Evolutionary conservation across 164 flowering plant genomes (phyloP).

Genomic region (Aristolochia fimbriata): DNA sequence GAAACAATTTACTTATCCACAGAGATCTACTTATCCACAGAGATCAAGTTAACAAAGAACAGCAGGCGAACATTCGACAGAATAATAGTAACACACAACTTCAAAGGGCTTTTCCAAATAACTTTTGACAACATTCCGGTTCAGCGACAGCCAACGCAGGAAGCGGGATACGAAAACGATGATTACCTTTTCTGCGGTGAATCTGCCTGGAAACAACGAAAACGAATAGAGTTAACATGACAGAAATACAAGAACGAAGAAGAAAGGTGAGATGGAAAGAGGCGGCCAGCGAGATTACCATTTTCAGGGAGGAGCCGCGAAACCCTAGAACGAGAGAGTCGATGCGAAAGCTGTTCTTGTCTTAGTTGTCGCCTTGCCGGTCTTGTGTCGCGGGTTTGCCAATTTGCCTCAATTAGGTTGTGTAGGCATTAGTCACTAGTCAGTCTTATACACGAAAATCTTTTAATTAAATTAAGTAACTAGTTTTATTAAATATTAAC

Average conservation of each 20-base stretch:
- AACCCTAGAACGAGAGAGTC: not conserved
- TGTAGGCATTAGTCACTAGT: too few species aligned
- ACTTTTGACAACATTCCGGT: not conserved
- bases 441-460: too few species aligned
- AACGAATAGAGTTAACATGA: not conserved
- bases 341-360: not conserved
- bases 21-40: not conserved
- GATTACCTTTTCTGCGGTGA: constrained; percentile 3
- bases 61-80: not conserved
- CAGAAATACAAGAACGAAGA: not conserved
- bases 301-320: not conserved
- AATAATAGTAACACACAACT: not conserved
- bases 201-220: not conserved
- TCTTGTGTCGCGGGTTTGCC: too few species aligned
- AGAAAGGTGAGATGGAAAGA: not conserved
- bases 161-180: not conserved
- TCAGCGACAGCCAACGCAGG: not conserved
- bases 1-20: not conserved
- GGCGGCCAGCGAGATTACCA: not conserved
- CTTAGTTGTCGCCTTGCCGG: too few species aligned
- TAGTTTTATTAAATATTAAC: too few species aligned
- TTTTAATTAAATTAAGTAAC: too few species aligned
- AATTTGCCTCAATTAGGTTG: too few species aligned
- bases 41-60: not conserved
- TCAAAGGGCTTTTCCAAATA: not conserved